A percentile compares a stretch with the other conserved stretches of the same genome.
These are phyloP conservation scores for Fragosphaeria purpurea DNA, from an alignment of 2,329 filamentous ascomycete genomes.

Conservation along the genomic window DNA sequence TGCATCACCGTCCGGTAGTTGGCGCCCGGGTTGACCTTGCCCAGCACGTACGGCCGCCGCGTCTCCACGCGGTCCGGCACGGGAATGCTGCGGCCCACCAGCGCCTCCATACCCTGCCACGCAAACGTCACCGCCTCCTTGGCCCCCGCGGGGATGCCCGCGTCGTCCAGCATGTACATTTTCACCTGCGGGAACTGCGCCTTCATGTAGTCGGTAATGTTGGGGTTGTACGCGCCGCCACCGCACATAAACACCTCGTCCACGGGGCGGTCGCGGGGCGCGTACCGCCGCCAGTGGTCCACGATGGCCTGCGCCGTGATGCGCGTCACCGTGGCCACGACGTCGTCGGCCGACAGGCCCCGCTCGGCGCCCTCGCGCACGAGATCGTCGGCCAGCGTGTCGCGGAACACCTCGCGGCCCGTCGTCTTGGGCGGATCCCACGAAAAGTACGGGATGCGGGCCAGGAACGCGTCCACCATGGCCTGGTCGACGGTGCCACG, in stretches of 20 bases:
- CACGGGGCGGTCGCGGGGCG: constrained; percentile 28
- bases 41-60: constrained; percentile 38
- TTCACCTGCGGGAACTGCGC: constrained; percentile 34
- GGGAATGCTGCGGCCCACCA: constrained; percentile 44
- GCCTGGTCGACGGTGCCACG: constrained; percentile 38
- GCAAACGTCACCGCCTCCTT: constrained; percentile 53
- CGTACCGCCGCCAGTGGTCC: constrained; percentile 35
- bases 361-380: constrained; percentile 35
- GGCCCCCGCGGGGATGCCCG: constrained; percentile 44
- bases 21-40: constrained; percentile 42
- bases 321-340: constrained; percentile 48
- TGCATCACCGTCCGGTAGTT: constrained; percentile 45
- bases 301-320: constrained; percentile 51
- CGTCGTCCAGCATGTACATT: constrained; percentile 46
- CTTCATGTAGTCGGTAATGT: constrained; percentile 44
- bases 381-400: constrained; percentile 42
- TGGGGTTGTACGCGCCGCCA: constrained; percentile 47
- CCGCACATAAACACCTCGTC: constrained; percentile 52
- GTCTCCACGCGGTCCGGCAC: constrained; percentile 45
- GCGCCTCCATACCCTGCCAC: constrained; percentile 50
- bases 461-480: constrained; percentile 41
- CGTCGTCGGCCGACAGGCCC: constrained; percentile 38
- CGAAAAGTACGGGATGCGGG: constrained; percentile 37
- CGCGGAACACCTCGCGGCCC: constrained; percentile 52
- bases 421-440: constrained; percentile 46